Percentiles rank a stretch among this genome's conserved stretches.
phyloP scores from a whole-genome alignment of 2,329 filamentous ascomycete species.

The Teratosphaeria epicoccoides region DNA sequence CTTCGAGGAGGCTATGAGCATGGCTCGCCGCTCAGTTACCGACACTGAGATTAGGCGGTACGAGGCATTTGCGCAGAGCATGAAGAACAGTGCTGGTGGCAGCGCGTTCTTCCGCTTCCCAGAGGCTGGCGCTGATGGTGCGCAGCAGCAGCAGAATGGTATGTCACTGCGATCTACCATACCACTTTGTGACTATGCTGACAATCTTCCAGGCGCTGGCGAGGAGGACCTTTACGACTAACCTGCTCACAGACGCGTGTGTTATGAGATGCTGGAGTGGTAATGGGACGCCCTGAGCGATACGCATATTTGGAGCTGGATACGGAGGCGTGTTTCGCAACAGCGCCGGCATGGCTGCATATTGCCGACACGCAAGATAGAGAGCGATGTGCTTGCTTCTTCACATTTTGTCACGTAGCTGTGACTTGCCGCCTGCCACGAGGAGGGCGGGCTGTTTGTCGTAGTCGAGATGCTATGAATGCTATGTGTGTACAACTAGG shows the following conservation, averaged over 20 bases:
- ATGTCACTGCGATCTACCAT: slow-evolving; percentile 7
- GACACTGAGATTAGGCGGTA: slow-evolving; percentile 97
- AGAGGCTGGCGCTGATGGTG: slow-evolving; percentile 43
- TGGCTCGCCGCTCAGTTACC: slow-evolving; percentile 82
- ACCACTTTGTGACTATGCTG: slow-evolving; percentile 3
- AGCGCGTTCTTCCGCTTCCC: slow-evolving; percentile 93
- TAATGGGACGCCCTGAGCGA: background rate
- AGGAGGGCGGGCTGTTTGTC: background rate
- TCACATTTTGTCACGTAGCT: background rate
- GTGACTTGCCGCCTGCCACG: background rate
- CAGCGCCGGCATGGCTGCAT: background rate
- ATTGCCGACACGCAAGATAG: background rate
- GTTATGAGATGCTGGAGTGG: background rate
- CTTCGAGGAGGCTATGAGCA: slow-evolving; percentile 97
- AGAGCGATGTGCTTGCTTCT: background rate
- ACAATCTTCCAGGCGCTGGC: slow-evolving; percentile 62
- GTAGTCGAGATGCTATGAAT: background rate
- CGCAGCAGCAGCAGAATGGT: slow-evolving; percentile 29
- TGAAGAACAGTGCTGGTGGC: slow-evolving; percentile 95
- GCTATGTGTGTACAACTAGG: background rate
- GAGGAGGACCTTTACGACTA: slow-evolving; percentile 98
- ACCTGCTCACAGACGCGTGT: slow-evolving; percentile 1
- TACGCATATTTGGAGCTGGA: background rate
- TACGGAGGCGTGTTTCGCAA: background rate
- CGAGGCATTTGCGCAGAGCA: slow-evolving; percentile 95